phyloP scores from a whole-genome alignment of 805 yeast genomes.

The Pichia kluyveri region DNA sequence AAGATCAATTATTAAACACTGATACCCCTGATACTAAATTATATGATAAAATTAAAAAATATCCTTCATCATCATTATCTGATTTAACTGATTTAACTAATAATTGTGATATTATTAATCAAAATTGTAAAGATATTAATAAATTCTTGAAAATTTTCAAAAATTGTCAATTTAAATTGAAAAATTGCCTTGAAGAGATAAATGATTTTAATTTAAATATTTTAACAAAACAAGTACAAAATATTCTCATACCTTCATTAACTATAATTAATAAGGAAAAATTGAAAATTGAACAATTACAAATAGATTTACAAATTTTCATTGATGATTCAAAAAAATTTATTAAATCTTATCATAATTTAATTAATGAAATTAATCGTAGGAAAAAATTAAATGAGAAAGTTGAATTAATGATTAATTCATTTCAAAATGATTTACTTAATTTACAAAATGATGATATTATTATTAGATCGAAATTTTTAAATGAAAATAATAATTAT shows the following conservation, averaged over 20 bases:
- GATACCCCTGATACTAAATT: conserved; percentile 29
- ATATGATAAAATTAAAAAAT: conserved; percentile 39
- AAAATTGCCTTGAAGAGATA: conserved; percentile 4
- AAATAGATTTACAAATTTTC: conserved; percentile 13
- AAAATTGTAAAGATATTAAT: conserved; percentile 22
- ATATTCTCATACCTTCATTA: not conserved
- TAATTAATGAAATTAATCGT: conserved; percentile 45
- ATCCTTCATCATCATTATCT: conserved; percentile 39
- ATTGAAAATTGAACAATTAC: conserved; percentile 4
- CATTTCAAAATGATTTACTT: conserved; percentile 32
- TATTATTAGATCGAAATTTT: conserved; percentile 33
- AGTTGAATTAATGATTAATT: conserved; percentile 31
- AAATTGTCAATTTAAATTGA: conserved; percentile 7
- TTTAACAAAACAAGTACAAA: conserved; percentile 6
- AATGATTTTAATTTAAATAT: conserved; percentile 3
- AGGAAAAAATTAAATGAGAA: conserved; percentile 33
- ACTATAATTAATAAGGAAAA: conserved; percentile 1
- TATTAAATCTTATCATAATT: conserved; percentile 39
- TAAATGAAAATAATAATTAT: conserved; percentile 40
- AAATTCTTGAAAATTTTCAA: conserved; percentile 17
- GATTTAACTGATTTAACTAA: conserved; percentile 40
- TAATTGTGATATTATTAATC: conserved; percentile 22
- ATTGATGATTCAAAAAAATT: conserved; percentile 44
- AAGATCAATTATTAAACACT: conserved; percentile 16
- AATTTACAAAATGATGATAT: conserved; percentile 36